Evolutionary conservation across 805 yeast species (phyloP).

Genomic region (Myxozyma neotropica): DNA sequence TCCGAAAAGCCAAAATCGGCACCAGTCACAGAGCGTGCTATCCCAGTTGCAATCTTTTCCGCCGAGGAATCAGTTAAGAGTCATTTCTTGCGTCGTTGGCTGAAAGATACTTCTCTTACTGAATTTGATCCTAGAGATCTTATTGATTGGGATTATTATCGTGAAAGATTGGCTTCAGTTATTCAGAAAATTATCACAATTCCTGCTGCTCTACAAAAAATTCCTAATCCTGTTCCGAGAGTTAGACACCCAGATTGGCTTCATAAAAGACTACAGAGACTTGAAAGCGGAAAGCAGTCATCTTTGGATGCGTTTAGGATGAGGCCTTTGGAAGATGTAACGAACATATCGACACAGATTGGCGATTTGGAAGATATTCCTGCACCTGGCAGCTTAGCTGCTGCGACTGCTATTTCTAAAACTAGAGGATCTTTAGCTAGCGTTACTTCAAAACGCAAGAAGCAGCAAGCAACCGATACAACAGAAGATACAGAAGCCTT

Average conservation of each 20-base stretch:
- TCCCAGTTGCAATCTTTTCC: conserved; percentile 94
- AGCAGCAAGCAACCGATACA: conserved; percentile 39
- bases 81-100: conserved; percentile 81
- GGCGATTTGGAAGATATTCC: conserved; percentile 39
- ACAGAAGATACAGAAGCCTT: conserved; percentile 45
- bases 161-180: conserved; percentile 87
- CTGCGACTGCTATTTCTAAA: conserved; percentile 12
- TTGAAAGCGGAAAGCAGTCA: conserved; percentile 62
- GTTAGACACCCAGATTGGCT: conserved; percentile 96
- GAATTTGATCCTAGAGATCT: conserved; percentile 85
- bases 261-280: conserved; percentile 57
- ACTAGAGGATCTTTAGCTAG: conserved; percentile 43
- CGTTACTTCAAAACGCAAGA: conserved; percentile 44
- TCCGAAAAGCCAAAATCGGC: conserved; percentile 79
- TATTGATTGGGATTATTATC: conserved; percentile 91
- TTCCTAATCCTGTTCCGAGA: conserved; percentile 90
- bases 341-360: conserved; percentile 28
- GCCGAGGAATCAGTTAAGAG: conserved; percentile 73
- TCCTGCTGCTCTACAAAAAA: conserved; percentile 93
- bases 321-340: conserved; percentile 47
- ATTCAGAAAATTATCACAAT: conserved; percentile 93
- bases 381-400: conserved; percentile 13
- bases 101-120: conserved; percentile 71
- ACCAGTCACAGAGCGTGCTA: conserved; percentile 93
- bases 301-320: conserved; percentile 58